Conservation (phyloP, 148 eudicot genomes). For the Amaranthus hypochondriacus region DNA sequence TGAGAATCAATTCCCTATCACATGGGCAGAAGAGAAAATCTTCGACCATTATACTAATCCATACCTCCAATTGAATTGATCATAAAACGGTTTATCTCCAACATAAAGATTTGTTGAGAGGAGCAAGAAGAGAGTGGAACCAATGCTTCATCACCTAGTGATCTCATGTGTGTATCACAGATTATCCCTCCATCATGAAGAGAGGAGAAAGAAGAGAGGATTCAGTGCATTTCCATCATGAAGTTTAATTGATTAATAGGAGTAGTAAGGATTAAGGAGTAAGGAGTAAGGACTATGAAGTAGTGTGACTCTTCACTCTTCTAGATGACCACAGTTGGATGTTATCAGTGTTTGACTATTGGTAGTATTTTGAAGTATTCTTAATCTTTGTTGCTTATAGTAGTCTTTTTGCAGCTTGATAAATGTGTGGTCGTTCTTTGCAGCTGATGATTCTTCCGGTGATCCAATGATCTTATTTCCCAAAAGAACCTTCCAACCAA, state of each 20-base stretch:
- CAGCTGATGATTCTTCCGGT: constrained; percentile 55
- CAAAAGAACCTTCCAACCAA: constrained; percentile 90
- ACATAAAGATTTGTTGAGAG: too few relatives aligned
- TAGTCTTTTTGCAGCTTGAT: not conserved
- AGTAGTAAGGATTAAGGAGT: not conserved
- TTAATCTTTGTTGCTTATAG: not conserved
- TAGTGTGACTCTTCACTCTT: not conserved
- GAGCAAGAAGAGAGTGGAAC: too few relatives aligned
- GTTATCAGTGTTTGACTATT: not conserved
- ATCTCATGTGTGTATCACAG: too few relatives aligned
- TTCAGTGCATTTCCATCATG: not conserved
- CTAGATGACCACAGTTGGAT: not conserved
- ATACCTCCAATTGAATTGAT: too few relatives aligned
- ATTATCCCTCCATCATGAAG: too few relatives aligned
- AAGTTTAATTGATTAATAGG: not conserved
- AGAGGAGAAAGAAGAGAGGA: not conserved
- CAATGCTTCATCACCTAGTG: too few relatives aligned
- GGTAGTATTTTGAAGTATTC: not conserved
- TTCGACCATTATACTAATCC: too few relatives aligned
- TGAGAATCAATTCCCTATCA: too few relatives aligned
- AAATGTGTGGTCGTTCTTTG: not conserved
- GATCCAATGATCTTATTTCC: constrained; percentile 69
- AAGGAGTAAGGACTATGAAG: not conserved
- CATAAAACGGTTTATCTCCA: too few relatives aligned
- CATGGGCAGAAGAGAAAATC: too few relatives aligned